Conservation (phyloP, 257 asterid genomes). For the Knoxia roxburghii region DNA sequence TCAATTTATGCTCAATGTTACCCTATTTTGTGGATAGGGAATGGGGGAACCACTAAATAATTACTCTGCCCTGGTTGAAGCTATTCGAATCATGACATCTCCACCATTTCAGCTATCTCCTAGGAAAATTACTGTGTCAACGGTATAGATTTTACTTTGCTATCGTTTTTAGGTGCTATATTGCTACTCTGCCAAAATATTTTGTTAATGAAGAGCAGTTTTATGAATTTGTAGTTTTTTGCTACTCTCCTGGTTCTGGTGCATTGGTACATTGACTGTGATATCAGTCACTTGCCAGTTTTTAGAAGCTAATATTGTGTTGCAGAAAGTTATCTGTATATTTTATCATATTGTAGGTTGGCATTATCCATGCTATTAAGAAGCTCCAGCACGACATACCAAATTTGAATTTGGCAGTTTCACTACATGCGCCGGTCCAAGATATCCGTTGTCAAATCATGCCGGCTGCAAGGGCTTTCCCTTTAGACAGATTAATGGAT, state of each 20-base stretch:
- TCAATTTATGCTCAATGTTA: constrained; percentile 11
- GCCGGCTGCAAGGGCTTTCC: constrained; percentile 99
- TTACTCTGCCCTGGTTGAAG: constrained; percentile 75
- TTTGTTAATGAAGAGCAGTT: background rate
- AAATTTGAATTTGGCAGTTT: constrained; percentile 79
- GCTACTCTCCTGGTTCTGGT: background rate
- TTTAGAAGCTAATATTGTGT: background rate
- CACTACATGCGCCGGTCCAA: constrained; percentile 94
- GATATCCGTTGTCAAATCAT: constrained; percentile 94
- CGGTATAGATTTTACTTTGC: constrained; percentile 40
- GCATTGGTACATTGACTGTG: background rate
- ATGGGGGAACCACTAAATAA: constrained; percentile 96
- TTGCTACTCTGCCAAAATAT: background rate
- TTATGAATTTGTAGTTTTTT: background rate
- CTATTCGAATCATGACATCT: constrained; percentile 74
- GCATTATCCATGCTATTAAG: constrained; percentile 76
- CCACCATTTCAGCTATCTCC: constrained; percentile 83
- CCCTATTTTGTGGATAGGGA: constrained; percentile 46
- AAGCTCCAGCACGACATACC: constrained; percentile 84
- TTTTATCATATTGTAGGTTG: constrained; percentile 50
- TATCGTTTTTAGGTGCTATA: background rate
- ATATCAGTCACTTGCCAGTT: background rate
- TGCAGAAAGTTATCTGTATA: background rate
- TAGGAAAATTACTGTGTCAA: constrained; percentile 79
- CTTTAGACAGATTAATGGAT: constrained; percentile 80